Base-by-base conservation (phyloP, 2,329 filamentous ascomycete species). In the Orbilia brochopaga region DNA sequence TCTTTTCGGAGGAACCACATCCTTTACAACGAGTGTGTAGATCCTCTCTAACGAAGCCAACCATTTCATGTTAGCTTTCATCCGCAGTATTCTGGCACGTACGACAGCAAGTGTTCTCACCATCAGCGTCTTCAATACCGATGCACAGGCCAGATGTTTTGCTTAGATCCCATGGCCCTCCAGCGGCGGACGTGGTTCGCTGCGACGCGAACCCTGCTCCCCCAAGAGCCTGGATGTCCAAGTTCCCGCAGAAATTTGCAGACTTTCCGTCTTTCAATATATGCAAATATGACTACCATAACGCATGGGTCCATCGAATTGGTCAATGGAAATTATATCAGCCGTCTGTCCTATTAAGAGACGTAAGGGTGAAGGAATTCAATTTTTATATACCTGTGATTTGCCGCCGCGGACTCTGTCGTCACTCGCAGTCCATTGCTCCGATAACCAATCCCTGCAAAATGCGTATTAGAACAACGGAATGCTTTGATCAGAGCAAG, bases 201-300 rank as follows among this genome's bases (percentile, higher is more conserved):
- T 93, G 91, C 2, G 88, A 90, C 8, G 90, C 90, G 77, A 95
- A 94, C 3, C 91, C 91, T 0, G 91, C 90, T 30, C 90, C 90
- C 24, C 90, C 90, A 0, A 94, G 85, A 0, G 89, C 86, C 59
- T 83, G 84, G 74, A 88, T 91, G 79, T 94, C 90, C 19, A 94
- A 83, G 23, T 82, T 82, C 1, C 91, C 90, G 74, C 85, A 80
- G 80, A 92, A 92, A 7, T 78, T 79, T 2, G 83, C 85, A 2
- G 78, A 79, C 1, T 77, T 74, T 8, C 73, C 74, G 52, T 78
- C 74, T 13, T 78, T 73, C 19, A 78, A 78, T 40, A 79, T 78
- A 17, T 81, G 80, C 13, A 85, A 78, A 78, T 79, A 83, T 62
- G 79, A 88, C 86, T 79, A 76, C 69, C 3, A 73, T 73, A 37